These are phyloP conservation scores for Sonneratia caseolaris DNA, from an alignment of 345 rosid species.

Conservation along the genomic window DNA sequence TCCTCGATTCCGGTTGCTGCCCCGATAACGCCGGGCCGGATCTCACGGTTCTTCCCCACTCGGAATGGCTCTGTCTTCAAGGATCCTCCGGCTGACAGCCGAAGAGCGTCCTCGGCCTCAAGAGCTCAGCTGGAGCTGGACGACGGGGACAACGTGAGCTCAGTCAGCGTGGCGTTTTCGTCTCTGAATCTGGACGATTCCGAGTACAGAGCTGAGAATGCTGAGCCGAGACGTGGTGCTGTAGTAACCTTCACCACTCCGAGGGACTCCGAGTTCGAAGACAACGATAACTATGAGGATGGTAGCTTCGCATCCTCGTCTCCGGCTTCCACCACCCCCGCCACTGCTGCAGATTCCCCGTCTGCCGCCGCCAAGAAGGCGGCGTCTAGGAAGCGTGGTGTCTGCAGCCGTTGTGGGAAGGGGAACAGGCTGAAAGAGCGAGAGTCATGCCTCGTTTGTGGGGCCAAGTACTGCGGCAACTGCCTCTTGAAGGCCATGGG, in stretches of 20 bases:
- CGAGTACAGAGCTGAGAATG: conserved; percentile 10
- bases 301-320: conserved; percentile 17
- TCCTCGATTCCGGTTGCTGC: conserved; percentile 23
- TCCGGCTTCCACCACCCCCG: conserved; percentile 13
- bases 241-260: conserved; percentile 32
- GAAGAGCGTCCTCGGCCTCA: conserved; percentile 13
- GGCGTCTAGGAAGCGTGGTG: conserved; percentile 18
- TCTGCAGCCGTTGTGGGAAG: conserved; percentile 40
- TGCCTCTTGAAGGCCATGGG: conserved; percentile 68
- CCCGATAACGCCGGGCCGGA: conserved; percentile 14
- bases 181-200: conserved; percentile 4
- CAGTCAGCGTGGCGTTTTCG: conserved; percentile 7
- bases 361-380: conserved; percentile 11
- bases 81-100: conserved; percentile 12
- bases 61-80: conserved; percentile 9
- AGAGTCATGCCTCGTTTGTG: conserved; percentile 52
- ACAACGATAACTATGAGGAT: conserved; percentile 10
- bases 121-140: conserved; percentile 5
- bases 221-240: conserved; percentile 8
- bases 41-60: conserved; percentile 18
- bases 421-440: conserved; percentile 33
- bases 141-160: conserved; percentile 7
- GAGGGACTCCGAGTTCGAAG: conserved; percentile 22
- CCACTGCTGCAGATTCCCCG: conserved; percentile 5
- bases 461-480: conserved; percentile 43